phyloP scores from a whole-genome alignment of 768 basidiomycete species.

The Mycena indigotica region DNA sequence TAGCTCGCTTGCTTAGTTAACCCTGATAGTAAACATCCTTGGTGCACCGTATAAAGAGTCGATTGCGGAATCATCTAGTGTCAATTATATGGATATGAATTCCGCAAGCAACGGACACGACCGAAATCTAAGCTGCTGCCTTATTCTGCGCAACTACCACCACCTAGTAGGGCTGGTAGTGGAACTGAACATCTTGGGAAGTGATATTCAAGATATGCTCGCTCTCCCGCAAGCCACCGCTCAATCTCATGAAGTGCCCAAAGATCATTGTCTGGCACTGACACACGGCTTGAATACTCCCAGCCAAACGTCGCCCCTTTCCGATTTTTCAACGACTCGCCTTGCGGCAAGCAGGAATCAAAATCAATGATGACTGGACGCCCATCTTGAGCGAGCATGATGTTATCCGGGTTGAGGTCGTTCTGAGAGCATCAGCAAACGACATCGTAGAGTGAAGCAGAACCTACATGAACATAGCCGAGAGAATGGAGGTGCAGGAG shows the following conservation, averaged over 20 bases:
- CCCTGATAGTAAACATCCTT: too few relatives aligned
- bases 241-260: neutral
- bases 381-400: constrained; percentile 2
- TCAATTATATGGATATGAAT: too few relatives aligned
- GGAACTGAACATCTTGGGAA: too few relatives aligned
- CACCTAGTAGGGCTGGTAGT: too few relatives aligned
- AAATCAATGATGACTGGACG: constrained; percentile 2
- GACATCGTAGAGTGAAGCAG: neutral
- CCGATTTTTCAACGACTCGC: neutral
- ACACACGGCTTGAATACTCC: neutral
- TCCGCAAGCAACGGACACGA: too few relatives aligned
- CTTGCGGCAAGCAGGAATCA: neutral
- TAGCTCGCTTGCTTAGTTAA: too few relatives aligned
- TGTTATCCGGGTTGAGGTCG: constrained; percentile 3
- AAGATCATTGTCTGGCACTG: constrained; percentile 1
- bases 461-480: constrained; percentile 5
- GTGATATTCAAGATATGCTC: too few relatives aligned
- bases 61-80: too few relatives aligned
- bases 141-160: too few relatives aligned
- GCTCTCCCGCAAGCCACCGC: neutral
- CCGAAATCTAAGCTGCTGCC: too few relatives aligned
- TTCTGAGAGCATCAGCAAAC: neutral
- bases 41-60: too few relatives aligned
- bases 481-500: neutral
- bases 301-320: neutral